Evolutionary conservation across 2,329 filamentous ascomycete species (phyloP).

Genomic region (Colletotrichum sp.): DNA sequence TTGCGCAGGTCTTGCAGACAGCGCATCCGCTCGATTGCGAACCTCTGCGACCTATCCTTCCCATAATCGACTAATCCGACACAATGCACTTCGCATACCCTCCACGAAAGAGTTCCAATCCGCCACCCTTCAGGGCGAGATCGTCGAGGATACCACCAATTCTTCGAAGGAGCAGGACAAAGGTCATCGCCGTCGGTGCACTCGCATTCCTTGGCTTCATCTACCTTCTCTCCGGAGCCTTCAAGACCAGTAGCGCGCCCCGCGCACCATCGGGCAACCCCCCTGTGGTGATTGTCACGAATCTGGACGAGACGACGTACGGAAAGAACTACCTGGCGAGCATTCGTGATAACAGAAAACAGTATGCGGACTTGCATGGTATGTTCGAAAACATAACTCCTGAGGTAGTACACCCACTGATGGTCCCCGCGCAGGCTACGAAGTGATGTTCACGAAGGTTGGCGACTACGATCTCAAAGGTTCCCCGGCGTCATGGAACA

Average conservation of each 20-base stretch:
- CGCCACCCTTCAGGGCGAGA: slow-evolving; percentile 72
- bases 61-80: slow-evolving; percentile 11
- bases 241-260: slow-evolving; percentile 9
- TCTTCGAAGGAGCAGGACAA: slow-evolving; percentile 67
- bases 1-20: not conserved
- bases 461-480: slow-evolving; percentile 75
- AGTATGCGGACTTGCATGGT: slow-evolving; percentile 90
- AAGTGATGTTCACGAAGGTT: slow-evolving; percentile 80
- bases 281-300: slow-evolving; percentile 81
- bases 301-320: slow-evolving; percentile 72
- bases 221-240: slow-evolving; percentile 57
- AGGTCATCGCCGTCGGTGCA: slow-evolving; percentile 59
- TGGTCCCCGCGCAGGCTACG: slow-evolving; percentile 69
- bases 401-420: slow-evolving; percentile 13
- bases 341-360: slow-evolving; percentile 81
- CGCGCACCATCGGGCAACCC: slow-evolving; percentile 58
- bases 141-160: slow-evolving; percentile 53
- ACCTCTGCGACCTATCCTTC: not conserved
- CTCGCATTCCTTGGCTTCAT: slow-evolving; percentile 63
- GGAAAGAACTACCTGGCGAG: slow-evolving; percentile 72
- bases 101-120: slow-evolving; percentile 80
- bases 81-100: slow-evolving; percentile 91
- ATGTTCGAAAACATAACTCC: slow-evolving; percentile 34
- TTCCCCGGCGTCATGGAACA: slow-evolving; percentile 70
- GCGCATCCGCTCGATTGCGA: not conserved